Conservation (phyloP, 2,329 filamentous ascomycete genomes). For the Leptographium radiaticola region DNA sequence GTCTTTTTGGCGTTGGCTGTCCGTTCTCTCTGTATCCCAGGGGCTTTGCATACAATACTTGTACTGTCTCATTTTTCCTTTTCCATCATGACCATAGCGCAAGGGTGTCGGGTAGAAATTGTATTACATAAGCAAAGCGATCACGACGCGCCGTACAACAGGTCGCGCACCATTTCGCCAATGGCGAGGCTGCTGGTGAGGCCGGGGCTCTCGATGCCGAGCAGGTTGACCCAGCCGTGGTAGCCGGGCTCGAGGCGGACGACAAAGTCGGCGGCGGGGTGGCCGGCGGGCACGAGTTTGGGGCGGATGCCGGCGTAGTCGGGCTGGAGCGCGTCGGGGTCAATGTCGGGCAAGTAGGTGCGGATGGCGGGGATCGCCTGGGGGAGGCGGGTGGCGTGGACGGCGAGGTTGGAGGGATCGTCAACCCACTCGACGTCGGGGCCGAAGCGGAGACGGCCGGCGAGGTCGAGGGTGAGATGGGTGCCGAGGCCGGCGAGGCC, state of each 20-base stretch:
- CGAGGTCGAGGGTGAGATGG: slow-evolving; percentile 83
- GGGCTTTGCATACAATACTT: too few relatives aligned
- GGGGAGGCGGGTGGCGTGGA: slow-evolving; percentile 46
- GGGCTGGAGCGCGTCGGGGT: slow-evolving; percentile 50
- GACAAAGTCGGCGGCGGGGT: slow-evolving; percentile 73
- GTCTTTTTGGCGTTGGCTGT: background rate
- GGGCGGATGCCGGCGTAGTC: slow-evolving; percentile 91
- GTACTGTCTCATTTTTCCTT: background rate
- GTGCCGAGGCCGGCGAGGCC: slow-evolving; percentile 80
- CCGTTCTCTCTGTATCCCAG: too few relatives aligned
- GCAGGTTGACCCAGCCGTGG: slow-evolving; percentile 72
- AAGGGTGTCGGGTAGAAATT: background rate
- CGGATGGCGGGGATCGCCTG: slow-evolving; percentile 63
- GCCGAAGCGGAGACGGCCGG: slow-evolving; percentile 75
- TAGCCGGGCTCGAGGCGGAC: slow-evolving; percentile 66
- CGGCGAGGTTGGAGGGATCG: slow-evolving; percentile 53
- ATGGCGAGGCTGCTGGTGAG: slow-evolving; percentile 80
- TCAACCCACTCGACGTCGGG: slow-evolving; percentile 93
- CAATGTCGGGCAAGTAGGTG: slow-evolving; percentile 64
- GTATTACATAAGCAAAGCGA: background rate
- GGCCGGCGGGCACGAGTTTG: slow-evolving; percentile 47
- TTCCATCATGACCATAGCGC: background rate
- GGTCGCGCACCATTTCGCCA: slow-evolving; percentile 54
- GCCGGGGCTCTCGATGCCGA: slow-evolving; percentile 90
- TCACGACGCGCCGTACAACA: slow-evolving; percentile 26